phyloP scores from a whole-genome alignment of 768 basidiomycete species.

The Lactifluus hygrophoroides region DNA sequence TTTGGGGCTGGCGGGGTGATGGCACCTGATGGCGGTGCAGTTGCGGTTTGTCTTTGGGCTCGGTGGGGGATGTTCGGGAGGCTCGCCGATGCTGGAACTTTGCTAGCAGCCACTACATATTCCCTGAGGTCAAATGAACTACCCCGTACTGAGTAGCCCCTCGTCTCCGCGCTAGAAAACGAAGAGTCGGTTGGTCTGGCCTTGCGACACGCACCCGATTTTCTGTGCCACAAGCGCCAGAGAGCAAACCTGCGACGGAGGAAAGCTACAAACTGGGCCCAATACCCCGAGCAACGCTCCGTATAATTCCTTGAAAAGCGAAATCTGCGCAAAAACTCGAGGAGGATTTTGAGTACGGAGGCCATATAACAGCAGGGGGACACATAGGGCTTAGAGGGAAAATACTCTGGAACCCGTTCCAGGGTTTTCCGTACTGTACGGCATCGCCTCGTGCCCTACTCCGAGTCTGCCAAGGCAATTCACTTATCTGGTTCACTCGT shows the following conservation, averaged over 20 bases:
- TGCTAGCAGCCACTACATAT: slow-evolving; percentile 1
- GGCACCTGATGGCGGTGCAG: background rate
- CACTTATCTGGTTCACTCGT: background rate
- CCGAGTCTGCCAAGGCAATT: no score
- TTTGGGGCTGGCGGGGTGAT: background rate
- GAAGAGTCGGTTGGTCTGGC: background rate
- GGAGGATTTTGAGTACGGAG: background rate
- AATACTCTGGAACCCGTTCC: no score
- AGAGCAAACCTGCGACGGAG: background rate
- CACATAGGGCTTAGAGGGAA: background rate
- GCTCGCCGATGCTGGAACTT: slow-evolving; percentile 1
- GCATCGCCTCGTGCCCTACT: background rate
- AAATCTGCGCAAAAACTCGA: background rate
- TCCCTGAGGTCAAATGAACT: background rate
- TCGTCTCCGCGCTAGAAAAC: background rate
- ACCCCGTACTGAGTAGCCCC: background rate
- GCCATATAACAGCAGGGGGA: background rate
- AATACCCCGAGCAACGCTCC: background rate
- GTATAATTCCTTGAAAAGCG: background rate
- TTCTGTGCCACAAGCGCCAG: background rate
- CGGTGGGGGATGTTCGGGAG: background rate
- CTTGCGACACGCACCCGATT: background rate
- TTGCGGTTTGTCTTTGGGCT: background rate
- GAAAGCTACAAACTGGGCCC: background rate
- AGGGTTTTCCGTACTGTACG: background rate